Evolutionary conservation across 257 asterid species (phyloP).

Genomic region (Anisodus acutangulus): DNA sequence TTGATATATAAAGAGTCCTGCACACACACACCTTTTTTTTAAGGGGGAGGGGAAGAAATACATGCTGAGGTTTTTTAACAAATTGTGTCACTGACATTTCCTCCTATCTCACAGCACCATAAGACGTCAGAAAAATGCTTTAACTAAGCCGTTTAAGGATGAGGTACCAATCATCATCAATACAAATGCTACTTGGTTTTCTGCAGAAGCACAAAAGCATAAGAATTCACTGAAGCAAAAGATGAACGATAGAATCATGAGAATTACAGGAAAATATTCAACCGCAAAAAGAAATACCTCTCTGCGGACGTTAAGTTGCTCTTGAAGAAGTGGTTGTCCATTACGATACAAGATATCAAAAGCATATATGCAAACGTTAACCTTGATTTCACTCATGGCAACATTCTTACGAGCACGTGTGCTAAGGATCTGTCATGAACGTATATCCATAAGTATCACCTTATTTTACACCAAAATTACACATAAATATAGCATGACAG

Average conservation of each 20-base stretch:
- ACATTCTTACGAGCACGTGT: conserved; percentile 95
- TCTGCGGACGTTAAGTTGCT: conserved; percentile 82
- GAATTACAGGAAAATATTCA: conserved; percentile 3
- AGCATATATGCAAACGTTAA: conserved; percentile 88
- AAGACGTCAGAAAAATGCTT: background rate
- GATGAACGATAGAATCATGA: conserved; percentile 29
- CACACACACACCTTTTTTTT: background rate
- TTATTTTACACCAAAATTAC: conserved; percentile 20
- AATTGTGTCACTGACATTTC: background rate
- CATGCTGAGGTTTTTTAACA: background rate
- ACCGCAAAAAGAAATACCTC: conserved; percentile 58
- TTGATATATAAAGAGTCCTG: background rate
- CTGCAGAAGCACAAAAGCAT: background rate
- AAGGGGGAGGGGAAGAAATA: too few relatives aligned
- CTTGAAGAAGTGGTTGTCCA: conserved; percentile 84
- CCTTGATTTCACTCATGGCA: conserved; percentile 70
- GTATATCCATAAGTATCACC: conserved; percentile 33
- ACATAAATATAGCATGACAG: background rate
- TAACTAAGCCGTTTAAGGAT: background rate
- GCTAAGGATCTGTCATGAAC: conserved; percentile 68
- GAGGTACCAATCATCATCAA: conserved; percentile 20
- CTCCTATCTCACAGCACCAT: too few relatives aligned
- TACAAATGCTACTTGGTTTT: conserved; percentile 16
- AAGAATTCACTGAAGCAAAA: conserved; percentile 26
- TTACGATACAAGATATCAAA: conserved; percentile 85